Conservation (phyloP, 345 rosid species). For the Rubroshorea leprosula region DNA sequence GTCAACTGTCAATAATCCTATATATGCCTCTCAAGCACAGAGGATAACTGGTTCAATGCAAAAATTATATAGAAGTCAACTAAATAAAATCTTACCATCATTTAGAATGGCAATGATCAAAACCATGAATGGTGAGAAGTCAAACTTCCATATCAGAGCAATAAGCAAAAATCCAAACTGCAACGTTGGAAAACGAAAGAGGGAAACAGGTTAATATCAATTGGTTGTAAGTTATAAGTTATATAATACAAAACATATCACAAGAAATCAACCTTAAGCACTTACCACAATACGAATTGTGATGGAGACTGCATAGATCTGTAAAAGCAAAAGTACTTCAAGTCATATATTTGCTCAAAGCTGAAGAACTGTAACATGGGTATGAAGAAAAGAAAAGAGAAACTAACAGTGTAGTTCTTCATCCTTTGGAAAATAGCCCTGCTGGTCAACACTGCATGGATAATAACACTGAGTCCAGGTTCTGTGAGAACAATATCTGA, state of each 20-base stretch:
- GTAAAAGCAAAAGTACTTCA: neutral
- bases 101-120: constrained; percentile 81
- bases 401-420: constrained; percentile 77
- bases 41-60: neutral
- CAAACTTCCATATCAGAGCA: constrained; percentile 90
- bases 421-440: constrained; percentile 94
- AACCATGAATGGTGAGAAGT: constrained; percentile 97
- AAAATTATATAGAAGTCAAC: neutral
- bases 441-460: constrained; percentile 92
- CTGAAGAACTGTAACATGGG: neutral
- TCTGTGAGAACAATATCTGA: constrained; percentile 90
- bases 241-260: neutral
- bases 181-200: neutral
- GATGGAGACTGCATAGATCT: constrained; percentile 86
- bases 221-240: neutral
- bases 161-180: constrained; percentile 61
- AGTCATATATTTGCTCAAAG: neutral
- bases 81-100: constrained; percentile 35
- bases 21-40: neutral
- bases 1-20: neutral
- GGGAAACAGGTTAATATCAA: neutral
- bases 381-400: neutral
- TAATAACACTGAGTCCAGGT: constrained; percentile 90
- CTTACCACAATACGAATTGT: constrained; percentile 74
- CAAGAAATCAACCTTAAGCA: neutral